Evolutionary conservation across 1,139 yeast species (phyloP).

Genomic region (Candida dubliniensis): DNA sequence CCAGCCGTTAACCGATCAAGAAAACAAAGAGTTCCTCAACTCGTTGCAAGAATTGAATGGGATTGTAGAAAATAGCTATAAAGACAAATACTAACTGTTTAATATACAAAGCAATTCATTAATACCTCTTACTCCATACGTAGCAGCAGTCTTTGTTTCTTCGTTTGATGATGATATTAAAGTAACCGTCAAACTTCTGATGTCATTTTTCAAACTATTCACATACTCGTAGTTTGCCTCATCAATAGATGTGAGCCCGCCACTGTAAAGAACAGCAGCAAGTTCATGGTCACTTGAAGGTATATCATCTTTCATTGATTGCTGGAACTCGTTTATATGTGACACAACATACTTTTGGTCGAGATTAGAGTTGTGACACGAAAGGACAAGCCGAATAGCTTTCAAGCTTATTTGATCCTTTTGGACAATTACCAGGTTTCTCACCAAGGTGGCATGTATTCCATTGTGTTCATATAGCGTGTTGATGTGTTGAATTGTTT

Average conservation of each 20-base stretch:
- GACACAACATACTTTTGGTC: constrained; percentile 23
- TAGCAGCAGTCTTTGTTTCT: constrained; percentile 59
- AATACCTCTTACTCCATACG: constrained; percentile 70
- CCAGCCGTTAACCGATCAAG: constrained; percentile 47
- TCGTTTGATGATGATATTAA: constrained; percentile 36
- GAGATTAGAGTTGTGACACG: constrained; percentile 27
- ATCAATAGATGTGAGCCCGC: constrained; percentile 68
- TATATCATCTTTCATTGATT: constrained; percentile 1
- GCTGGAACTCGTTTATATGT: constrained; percentile 13
- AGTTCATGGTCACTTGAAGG: constrained; percentile 15
- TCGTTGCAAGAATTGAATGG: constrained; percentile 56
- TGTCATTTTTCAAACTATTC: constrained; percentile 39
- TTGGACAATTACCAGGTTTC: constrained; percentile 70
- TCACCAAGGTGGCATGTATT: constrained; percentile 75
- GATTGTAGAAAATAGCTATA: constrained; percentile 47
- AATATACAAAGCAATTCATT: constrained; percentile 64
- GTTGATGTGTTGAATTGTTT: constrained; percentile 80
- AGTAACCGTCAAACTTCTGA: constrained; percentile 54
- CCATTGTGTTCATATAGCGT: constrained; percentile 65
- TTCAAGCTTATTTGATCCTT: constrained; percentile 51
- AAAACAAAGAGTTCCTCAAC: constrained; percentile 39
- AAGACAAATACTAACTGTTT: constrained; percentile 31
- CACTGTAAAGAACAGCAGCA: constrained; percentile 55
- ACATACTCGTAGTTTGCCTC: constrained; percentile 70
- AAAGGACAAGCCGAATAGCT: constrained; percentile 51